phyloP scores from a whole-genome alignment of 2,329 filamentous ascomycete genomes.

The Sporothrix mexicana region DNA sequence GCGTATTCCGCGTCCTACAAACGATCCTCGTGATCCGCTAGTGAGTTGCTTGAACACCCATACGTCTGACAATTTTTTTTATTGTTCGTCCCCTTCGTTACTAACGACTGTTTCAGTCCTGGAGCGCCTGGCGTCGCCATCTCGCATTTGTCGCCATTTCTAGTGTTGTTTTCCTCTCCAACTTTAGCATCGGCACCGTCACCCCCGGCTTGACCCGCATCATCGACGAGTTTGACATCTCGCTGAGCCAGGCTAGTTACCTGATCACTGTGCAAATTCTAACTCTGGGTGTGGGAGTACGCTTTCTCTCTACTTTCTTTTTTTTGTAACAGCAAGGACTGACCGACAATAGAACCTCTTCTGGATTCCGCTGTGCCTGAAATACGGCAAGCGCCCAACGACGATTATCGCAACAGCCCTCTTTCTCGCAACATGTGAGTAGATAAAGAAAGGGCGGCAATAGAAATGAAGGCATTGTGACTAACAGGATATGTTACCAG shows the following conservation, averaged over 20 bases:
- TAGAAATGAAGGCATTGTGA: no score
- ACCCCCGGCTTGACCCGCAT: slow-evolving; percentile 18
- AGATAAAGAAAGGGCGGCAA: no score
- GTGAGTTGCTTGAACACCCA: slow-evolving; percentile 2
- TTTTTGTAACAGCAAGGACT: background rate
- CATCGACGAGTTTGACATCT: slow-evolving; percentile 15
- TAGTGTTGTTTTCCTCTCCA: slow-evolving; percentile 19
- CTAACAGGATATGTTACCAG: slow-evolving; percentile 7
- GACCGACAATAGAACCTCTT: slow-evolving; percentile 1
- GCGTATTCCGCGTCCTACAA: slow-evolving; percentile 14
- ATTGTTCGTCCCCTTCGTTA: no score
- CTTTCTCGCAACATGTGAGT: slow-evolving; percentile 20
- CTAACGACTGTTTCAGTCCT: no score
- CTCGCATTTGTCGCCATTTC: slow-evolving; percentile 13
- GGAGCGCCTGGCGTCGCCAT: slow-evolving; percentile 5
- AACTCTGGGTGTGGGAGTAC: slow-evolving; percentile 4
- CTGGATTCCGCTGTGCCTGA: slow-evolving; percentile 20
- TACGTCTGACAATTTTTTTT: background rate
- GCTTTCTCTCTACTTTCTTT: background rate
- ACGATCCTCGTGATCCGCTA: slow-evolving; percentile 12
- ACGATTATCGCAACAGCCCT: background rate
- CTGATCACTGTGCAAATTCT: slow-evolving; percentile 10
- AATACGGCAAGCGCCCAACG: slow-evolving; percentile 15
- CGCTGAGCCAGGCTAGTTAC: slow-evolving; percentile 12
- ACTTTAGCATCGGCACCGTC: slow-evolving; percentile 14